phyloP scores from a whole-genome alignment of 2,329 filamentous ascomycete genomes.

The Pseudogymnoascus sp. region DNA sequence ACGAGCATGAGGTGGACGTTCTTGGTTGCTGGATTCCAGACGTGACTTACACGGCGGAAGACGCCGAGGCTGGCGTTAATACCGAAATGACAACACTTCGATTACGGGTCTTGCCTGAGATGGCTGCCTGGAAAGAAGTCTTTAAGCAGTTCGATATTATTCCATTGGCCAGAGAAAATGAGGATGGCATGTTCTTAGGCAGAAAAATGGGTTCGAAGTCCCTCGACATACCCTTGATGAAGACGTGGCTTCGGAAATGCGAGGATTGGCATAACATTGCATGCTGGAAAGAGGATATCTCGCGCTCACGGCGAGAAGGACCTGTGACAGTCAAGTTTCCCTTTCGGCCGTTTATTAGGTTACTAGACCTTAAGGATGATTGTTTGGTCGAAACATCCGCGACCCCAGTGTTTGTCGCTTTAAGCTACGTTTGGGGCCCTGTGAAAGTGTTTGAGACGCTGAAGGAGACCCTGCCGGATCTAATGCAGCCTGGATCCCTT shows the following conservation, averaged over 20 bases:
- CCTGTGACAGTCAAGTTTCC: background rate
- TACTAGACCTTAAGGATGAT: background rate
- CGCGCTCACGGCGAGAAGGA: background rate
- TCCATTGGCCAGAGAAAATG: background rate
- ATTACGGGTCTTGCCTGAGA: background rate
- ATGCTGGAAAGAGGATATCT: background rate
- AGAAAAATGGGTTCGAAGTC: background rate
- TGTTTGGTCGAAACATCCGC: background rate
- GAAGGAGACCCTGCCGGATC: background rate
- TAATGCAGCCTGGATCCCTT: background rate
- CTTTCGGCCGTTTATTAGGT: background rate
- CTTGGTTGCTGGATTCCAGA: background rate
- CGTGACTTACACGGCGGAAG: background rate
- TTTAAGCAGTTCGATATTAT: background rate
- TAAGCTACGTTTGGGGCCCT: background rate
- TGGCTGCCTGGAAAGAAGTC: background rate
- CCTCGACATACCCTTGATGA: background rate
- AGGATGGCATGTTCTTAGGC: background rate
- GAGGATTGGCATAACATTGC: background rate
- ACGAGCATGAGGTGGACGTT: background rate
- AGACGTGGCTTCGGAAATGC: background rate
- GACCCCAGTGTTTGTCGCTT: background rate
- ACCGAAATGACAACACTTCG: background rate
- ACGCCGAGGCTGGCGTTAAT: background rate
- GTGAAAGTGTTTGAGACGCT: background rate